Conservation (phyloP, 352 stramenopile species). For the Globisporangium takayamanum region DNA sequence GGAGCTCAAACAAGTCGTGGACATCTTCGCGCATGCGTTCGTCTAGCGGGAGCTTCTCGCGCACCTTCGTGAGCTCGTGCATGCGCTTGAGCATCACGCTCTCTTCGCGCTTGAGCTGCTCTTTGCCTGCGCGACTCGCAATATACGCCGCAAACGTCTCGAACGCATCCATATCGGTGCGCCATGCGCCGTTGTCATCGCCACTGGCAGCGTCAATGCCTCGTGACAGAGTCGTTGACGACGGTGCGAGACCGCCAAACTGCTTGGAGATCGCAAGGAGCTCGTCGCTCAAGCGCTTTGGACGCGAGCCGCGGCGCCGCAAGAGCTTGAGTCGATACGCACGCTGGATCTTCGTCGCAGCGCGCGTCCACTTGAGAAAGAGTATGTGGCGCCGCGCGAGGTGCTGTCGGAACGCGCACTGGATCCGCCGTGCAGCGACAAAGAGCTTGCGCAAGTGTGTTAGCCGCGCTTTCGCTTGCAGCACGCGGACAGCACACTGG, state of each 20-base stretch:
- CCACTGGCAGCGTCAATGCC: neutral
- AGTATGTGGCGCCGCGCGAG: conserved; percentile 43
- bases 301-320: conserved; percentile 26
- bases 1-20: conserved; percentile 62
- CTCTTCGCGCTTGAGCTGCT: conserved; percentile 50
- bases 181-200: conserved; percentile 18
- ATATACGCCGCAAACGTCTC: conserved; percentile 51
- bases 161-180: conserved; percentile 51
- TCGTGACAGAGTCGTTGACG: neutral
- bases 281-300: conserved; percentile 37
- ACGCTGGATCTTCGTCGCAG: conserved; percentile 46
- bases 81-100: conserved; percentile 29
- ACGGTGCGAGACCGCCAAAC: conserved; percentile 21
- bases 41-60: conserved; percentile 26
- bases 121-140: conserved; percentile 32
- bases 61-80: conserved; percentile 32
- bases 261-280: conserved; percentile 35
- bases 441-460: conserved; percentile 24
- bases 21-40: conserved; percentile 48
- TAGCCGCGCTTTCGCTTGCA: conserved; percentile 21
- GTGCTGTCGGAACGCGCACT: conserved; percentile 63
- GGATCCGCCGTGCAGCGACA: conserved; percentile 34
- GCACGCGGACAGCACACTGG: conserved; percentile 41
- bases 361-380: conserved; percentile 44
- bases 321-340: conserved; percentile 47